Percentiles rank a stretch among this genome's conserved stretches.
These are phyloP conservation scores for Rutstroemia sp. DNA, from an alignment of 2,329 filamentous ascomycete genomes.

Conservation along the genomic window DNA sequence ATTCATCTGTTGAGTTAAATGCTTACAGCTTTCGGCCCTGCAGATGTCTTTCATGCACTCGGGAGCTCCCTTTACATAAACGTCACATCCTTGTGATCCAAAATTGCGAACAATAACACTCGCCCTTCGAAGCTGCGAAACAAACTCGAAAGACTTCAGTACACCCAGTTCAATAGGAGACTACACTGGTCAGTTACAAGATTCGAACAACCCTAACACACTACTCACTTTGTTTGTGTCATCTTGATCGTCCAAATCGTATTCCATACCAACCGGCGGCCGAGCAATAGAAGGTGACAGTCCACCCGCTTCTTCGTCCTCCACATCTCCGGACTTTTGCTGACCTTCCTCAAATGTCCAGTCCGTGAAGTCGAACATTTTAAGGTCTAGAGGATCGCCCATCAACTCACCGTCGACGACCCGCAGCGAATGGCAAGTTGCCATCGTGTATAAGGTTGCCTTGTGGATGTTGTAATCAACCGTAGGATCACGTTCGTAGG, in stretches of 20 bases:
- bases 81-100: slow-evolving; percentile 72
- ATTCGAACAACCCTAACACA: not conserved
- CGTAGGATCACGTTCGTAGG: slow-evolving; percentile 50
- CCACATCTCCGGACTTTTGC: slow-evolving; percentile 53
- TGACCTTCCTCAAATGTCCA: slow-evolving; percentile 91
- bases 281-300: slow-evolving; percentile 84
- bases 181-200: slow-evolving; percentile 23
- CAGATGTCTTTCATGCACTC: slow-evolving; percentile 97
- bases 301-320: slow-evolving; percentile 67
- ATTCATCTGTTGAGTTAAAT: not conserved
- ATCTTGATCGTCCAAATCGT: slow-evolving; percentile 44
- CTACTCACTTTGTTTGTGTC: slow-evolving; percentile 18
- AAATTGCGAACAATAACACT: slow-evolving; percentile 90
- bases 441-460: slow-evolving; percentile 86
- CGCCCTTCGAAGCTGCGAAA: slow-evolving; percentile 83
- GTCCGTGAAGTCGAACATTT: slow-evolving; percentile 96
- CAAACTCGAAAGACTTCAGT: slow-evolving; percentile 86
- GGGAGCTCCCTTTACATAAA: slow-evolving; percentile 94
- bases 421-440: slow-evolving; percentile 88
- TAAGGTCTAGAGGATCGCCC: slow-evolving; percentile 89
- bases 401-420: slow-evolving; percentile 82
- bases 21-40: slow-evolving; percentile 66
- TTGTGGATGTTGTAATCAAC: slow-evolving; percentile 53
- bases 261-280: slow-evolving; percentile 59
- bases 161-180: slow-evolving; percentile 78